Percentiles rank a stretch among this genome's conserved stretches.
These are phyloP conservation scores for Gossypium lobatum DNA, from an alignment of 441 rosid genomes.

Conservation along the genomic window DNA sequence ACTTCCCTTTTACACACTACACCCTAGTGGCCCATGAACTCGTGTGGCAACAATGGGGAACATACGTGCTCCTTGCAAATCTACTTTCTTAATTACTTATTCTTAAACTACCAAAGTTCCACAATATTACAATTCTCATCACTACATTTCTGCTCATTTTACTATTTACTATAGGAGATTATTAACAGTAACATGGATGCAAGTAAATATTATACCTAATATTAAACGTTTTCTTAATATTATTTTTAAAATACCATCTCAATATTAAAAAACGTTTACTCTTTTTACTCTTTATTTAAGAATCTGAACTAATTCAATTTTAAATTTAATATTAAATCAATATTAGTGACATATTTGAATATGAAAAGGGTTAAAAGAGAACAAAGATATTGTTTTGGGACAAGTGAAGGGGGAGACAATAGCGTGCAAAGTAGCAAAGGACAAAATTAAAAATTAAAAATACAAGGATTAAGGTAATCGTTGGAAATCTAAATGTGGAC, in stretches of 20 bases:
- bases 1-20: neutral
- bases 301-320: no score
- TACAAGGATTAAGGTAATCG: conserved; percentile 22
- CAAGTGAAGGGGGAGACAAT: conserved; percentile 23
- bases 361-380: neutral
- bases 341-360: neutral
- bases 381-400: neutral
- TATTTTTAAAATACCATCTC: no score
- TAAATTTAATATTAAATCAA: no score
- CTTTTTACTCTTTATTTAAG: no score
- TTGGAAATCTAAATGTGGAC: conserved; percentile 33
- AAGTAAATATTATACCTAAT: neutral
- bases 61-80: conserved; percentile 12
- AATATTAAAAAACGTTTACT: no score
- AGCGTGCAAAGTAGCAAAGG: conserved; percentile 27
- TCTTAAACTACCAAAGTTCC: neutral
- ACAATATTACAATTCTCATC: neutral
- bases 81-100: neutral
- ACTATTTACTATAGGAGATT: neutral
- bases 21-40: conserved; percentile 24
- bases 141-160: neutral
- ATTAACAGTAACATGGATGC: neutral
- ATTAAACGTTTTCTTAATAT: no score
- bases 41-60: conserved; percentile 40
- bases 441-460: conserved; percentile 4